Percentiles rank a stretch among this genome's conserved stretches.
Conservation (phyloP, 306 rosid genomes). For the Luffa acutangula region DNA sequence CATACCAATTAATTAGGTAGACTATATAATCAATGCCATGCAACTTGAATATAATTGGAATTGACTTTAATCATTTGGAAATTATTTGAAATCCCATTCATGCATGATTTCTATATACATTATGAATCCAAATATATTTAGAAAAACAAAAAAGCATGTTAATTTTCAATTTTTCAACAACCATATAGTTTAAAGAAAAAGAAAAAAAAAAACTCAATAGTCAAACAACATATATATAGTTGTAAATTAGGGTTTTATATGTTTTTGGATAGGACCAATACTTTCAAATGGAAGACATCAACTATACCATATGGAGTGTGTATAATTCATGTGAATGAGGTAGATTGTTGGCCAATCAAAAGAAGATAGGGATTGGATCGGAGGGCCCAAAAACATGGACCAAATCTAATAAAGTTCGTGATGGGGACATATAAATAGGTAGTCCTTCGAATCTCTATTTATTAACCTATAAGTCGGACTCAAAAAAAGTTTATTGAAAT, state of each 20-base stretch:
- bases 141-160: not conserved
- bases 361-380: not conserved
- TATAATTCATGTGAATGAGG: slow-evolving; percentile 1
- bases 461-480: not conserved
- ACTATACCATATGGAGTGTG: not conserved
- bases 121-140: not conserved
- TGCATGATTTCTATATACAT: not conserved
- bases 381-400: not conserved
- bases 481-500: not conserved
- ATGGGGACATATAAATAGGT: not conserved
- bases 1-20: not conserved
- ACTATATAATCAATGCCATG: not conserved
- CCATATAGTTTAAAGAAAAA: not conserved
- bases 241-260: not conserved
- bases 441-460: not conserved
- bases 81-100: not conserved
- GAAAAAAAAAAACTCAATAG: not conserved
- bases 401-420: not conserved
- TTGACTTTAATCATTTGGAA: slow-evolving; percentile 7
- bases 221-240: not conserved
- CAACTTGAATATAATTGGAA: not conserved
- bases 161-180: not conserved
- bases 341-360: not conserved
- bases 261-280: not conserved
- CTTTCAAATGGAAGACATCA: not conserved